Conservation (phyloP, 805 yeast genomes). For the Huiozyma naganishii region DNA sequence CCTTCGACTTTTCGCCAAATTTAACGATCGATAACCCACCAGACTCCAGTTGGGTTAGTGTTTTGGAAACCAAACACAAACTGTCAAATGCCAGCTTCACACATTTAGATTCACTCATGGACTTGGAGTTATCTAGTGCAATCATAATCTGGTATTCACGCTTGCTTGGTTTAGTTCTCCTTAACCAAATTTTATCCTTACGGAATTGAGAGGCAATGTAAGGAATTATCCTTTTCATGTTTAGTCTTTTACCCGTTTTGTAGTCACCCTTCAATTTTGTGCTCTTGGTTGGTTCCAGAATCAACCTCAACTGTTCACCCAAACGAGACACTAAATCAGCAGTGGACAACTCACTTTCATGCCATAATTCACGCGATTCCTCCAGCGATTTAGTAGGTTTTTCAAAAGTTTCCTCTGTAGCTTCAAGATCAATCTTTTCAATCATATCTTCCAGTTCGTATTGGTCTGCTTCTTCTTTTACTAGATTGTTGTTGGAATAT, state of each 20-base stretch:
- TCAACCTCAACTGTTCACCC: conserved; percentile 86
- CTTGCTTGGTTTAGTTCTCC: conserved; percentile 94
- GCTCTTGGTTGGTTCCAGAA: conserved; percentile 92
- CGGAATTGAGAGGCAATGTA: conserved; percentile 96
- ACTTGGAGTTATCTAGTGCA: conserved; percentile 93
- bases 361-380: conserved; percentile 74
- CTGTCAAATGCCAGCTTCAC: conserved; percentile 90
- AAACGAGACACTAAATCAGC: conserved; percentile 78
- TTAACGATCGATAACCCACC: conserved; percentile 86
- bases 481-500: conserved; percentile 2
- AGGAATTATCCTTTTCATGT: conserved; percentile 95
- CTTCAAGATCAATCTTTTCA: conserved; percentile 27
- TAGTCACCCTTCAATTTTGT: conserved; percentile 92
- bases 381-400: conserved; percentile 43
- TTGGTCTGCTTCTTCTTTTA: conserved; percentile 16
- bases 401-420: conserved; percentile 17
- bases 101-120: conserved; percentile 89
- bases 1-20: conserved; percentile 74
- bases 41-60: conserved; percentile 85
- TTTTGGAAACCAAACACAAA: conserved; percentile 86
- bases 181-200: conserved; percentile 95
- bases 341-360: conserved; percentile 69
- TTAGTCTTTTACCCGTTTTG: conserved; percentile 91
- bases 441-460: conserved; percentile 26
- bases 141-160: conserved; percentile 96